Evolutionary conservation across 768 basidiomycete species (phyloP).

Genomic region (Naganishia vishniacii): DNA sequence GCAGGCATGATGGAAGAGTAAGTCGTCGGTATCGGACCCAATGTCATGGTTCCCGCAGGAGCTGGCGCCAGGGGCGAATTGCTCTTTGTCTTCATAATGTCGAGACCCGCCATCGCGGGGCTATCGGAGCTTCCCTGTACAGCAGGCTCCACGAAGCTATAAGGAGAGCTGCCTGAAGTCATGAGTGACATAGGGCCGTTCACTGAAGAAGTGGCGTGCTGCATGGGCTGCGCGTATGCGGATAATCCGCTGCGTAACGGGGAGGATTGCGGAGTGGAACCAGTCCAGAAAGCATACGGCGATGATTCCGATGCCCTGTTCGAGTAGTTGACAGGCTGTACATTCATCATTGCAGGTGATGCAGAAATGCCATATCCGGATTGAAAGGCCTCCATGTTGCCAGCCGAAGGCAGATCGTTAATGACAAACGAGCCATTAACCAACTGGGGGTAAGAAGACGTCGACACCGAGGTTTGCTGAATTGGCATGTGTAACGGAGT

Average conservation of each 20-base stretch:
- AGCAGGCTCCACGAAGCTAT: background rate
- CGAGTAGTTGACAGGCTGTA: background rate
- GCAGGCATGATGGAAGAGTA: constrained; percentile 17
- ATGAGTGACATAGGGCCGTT: background rate
- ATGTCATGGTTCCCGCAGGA: background rate
- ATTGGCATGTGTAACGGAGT: background rate
- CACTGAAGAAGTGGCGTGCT: background rate
- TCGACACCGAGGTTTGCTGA: background rate
- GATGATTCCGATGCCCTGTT: background rate
- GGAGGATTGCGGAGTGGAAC: background rate
- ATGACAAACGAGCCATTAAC: background rate
- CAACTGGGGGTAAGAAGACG: background rate
- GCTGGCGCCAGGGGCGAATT: constrained; percentile 12
- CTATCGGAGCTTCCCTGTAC: background rate
- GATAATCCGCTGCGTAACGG: background rate
- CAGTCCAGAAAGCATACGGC: constrained; percentile 1
- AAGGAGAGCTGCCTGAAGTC: background rate
- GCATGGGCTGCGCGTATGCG: background rate
- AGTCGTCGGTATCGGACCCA: background rate
- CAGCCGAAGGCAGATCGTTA: background rate
- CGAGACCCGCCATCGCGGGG: background rate
- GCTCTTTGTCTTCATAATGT: background rate
- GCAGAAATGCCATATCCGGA: background rate
- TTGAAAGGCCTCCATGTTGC: background rate
- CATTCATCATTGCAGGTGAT: background rate